These are phyloP conservation scores for Podaxis pistillaris DNA, from an alignment of 768 basidiomycete species.

Conservation along the genomic window DNA sequence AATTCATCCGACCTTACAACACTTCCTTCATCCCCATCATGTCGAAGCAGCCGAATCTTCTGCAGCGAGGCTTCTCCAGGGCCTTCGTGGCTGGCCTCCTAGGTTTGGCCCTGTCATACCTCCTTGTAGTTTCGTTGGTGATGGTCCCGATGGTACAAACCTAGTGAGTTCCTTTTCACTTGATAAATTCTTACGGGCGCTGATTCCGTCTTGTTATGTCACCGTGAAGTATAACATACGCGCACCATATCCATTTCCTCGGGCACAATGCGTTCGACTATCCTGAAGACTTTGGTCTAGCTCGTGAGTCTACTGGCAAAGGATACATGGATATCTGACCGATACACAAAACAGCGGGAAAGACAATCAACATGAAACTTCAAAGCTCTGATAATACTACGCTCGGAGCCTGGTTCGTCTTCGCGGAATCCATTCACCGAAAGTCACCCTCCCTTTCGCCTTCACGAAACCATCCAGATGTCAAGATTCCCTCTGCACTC, in stretches of 20 bases:
- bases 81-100: not conserved
- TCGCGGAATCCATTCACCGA: conserved; percentile 50
- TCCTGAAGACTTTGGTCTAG: conserved; percentile 40
- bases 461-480: conserved; percentile 27
- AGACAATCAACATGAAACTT: conserved; percentile 57
- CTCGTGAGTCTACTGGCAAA: conserved; percentile 30
- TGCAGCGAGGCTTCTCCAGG: conserved; percentile 4
- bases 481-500: conserved; percentile 32
- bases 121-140: conserved; percentile 27
- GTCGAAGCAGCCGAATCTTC: conserved; percentile 5
- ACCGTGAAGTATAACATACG: conserved; percentile 32
- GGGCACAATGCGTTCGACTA: conserved; percentile 36
- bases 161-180: conserved; percentile 24
- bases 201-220: not conserved
- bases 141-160: conserved; percentile 40
- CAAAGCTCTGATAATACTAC: conserved; percentile 61
- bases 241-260: conserved; percentile 35
- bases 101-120: conserved; percentile 21
- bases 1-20: not conserved
- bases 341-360: conserved; percentile 43
- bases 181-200: conserved; percentile 1
- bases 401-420: conserved; percentile 68
- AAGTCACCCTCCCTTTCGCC: conserved; percentile 25
- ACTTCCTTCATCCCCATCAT: not conserved
- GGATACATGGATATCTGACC: not conserved